Evolutionary conservation across 495 filamentous ascomycete species (phyloP), one percentile per base, ranked within the genome.

Genomic region (Penicillium alfredii): DNA sequence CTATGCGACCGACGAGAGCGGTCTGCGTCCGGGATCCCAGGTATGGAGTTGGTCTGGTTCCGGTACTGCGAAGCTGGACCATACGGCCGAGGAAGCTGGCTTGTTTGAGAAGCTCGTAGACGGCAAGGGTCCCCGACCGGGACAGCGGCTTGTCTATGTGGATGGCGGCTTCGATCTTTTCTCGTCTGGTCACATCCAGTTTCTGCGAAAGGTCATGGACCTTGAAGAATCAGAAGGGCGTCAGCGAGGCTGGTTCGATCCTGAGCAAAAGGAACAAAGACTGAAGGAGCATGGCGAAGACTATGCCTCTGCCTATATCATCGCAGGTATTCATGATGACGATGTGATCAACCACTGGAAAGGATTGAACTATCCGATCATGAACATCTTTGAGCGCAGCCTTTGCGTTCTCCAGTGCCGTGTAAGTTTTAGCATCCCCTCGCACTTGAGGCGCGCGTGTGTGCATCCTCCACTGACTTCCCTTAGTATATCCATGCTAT

Each of bases 91-190:
- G 44, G 72, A 79, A 44, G 52, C 63, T 20, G 78, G 77, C 8
- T 51, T 56, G 3, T 94, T 85, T 53, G 64, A 66, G 35, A 63
- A 61, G 20, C 38, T 94, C 21, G 77, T 93, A 8, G 54, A 68
- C 14, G 92, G 92, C 1, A 67, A 72, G 19, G 60, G 64, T 0
- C 82, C 83, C 0, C 73, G 71, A 41, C 77, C 79, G 0, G 89
- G 85, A 0, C 90, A 97, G 61, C 71, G 84, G 3, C 71, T 97
- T 13, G 81, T 96, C 16, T 97, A 97, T 60, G 88, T 97, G 26
- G 92, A 96, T 45, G 92, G 92, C 6, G 90, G 88, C 0, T 99
- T 95, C 51, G 92, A 99, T 55, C 78, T 99, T 11, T 99, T 99
- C 67, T 94, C 86, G 5, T 89, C 84, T 28, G 92, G 92, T 0